These are phyloP conservation scores for Eimeria maxima DNA, from an alignment of 169 alveolate species.

Conservation along the genomic window DNA sequence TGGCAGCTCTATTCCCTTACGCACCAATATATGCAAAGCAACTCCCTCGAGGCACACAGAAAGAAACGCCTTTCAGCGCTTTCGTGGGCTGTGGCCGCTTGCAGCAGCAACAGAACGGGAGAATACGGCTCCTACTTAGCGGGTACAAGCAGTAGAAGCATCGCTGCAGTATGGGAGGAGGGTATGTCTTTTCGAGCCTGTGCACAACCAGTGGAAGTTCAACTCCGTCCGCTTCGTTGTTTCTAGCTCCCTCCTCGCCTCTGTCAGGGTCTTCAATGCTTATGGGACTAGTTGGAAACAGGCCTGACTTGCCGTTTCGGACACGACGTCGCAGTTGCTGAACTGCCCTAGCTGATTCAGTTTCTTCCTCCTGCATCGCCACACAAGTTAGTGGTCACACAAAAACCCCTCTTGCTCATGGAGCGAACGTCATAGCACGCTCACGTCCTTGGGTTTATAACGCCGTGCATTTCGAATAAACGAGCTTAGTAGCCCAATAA, in stretches of 20 bases:
- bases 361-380: constrained; percentile 49
- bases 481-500: background rate
- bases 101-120: constrained; percentile 52
- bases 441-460: no score
- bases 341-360: constrained; percentile 31
- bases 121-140: background rate
- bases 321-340: constrained; percentile 41
- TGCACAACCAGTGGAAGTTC: constrained; percentile 39
- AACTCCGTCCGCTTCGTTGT: background rate
- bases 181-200: constrained; percentile 55
- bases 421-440: background rate
- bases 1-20: background rate
- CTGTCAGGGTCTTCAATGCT: background rate
- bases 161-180: constrained; percentile 37
- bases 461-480: background rate
- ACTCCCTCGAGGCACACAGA: constrained; percentile 67
- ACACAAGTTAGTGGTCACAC: background rate
- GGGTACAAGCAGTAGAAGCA: constrained; percentile 51
- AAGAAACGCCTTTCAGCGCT: constrained; percentile 65
- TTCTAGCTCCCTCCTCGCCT: background rate
- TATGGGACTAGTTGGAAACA: background rate
- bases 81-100: constrained; percentile 44
- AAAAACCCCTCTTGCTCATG: background rate
- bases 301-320: background rate
- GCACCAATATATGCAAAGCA: constrained; percentile 64